These are phyloP conservation scores for Lactifluus hygrophoroides DNA, from an alignment of 768 basidiomycete genomes.

Conservation along the genomic window DNA sequence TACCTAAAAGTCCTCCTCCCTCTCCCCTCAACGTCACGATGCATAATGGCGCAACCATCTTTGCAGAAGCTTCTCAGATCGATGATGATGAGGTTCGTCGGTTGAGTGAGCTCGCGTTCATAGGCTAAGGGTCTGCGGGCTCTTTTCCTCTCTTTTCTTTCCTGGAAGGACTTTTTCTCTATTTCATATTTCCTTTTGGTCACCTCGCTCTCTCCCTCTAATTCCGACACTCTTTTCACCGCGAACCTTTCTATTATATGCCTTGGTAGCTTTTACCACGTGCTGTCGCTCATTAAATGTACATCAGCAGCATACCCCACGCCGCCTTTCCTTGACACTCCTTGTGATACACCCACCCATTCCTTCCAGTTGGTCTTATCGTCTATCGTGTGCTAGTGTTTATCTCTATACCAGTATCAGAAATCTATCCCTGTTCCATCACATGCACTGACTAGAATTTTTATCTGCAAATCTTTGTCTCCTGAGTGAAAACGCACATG, in stretches of 20 bases:
- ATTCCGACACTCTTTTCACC: background rate
- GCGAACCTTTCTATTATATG: background rate
- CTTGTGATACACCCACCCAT: background rate
- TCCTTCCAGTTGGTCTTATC: background rate
- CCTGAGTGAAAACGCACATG: too few relatives aligned
- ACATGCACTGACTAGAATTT: background rate
- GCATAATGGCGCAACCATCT: constrained; percentile 50
- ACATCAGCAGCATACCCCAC: background rate
- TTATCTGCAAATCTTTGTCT: too few relatives aligned
- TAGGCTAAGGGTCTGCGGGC: constrained; percentile 20
- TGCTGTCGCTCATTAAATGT: background rate
- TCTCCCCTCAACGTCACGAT: constrained; percentile 48
- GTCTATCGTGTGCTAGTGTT: background rate
- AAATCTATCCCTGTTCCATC: too few relatives aligned
- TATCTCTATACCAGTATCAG: too few relatives aligned
- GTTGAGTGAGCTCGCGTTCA: constrained; percentile 65
- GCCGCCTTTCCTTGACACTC: background rate
- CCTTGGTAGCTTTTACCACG: background rate
- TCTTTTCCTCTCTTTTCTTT: background rate
- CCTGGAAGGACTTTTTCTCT: background rate
- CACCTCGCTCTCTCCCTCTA: background rate
- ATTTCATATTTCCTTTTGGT: background rate
- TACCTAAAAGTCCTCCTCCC: constrained; percentile 21
- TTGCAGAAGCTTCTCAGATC: constrained; percentile 43
- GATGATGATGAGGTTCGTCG: constrained; percentile 61